A percentile compares a stretch with the other conserved stretches of the same genome.
These are phyloP conservation scores for Phoma herbarum DNA, from an alignment of 2,329 filamentous ascomycete species.

Conservation along the genomic window DNA sequence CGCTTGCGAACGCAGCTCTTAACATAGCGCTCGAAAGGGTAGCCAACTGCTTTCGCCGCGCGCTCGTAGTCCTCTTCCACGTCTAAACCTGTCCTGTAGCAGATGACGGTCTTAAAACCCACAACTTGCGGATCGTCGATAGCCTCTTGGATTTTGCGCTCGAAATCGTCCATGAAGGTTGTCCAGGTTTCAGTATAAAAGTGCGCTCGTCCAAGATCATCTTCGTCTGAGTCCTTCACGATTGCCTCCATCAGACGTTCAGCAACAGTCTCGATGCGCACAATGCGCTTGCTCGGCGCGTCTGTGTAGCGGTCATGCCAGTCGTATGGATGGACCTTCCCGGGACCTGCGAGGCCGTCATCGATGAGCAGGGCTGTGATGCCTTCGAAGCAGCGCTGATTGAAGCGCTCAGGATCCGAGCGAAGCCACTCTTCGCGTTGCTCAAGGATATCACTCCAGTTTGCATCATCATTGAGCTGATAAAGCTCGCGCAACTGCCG, in stretches of 20 bases:
- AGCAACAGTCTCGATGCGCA: constrained; percentile 78
- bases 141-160: constrained; percentile 62
- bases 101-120: constrained; percentile 84
- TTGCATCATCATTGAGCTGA: constrained; percentile 63
- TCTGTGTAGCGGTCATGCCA: constrained; percentile 69
- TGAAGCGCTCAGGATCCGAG: constrained; percentile 63
- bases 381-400: constrained; percentile 71
- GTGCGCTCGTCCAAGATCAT: constrained; percentile 43
- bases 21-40: constrained; percentile 54
- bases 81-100: constrained; percentile 79
- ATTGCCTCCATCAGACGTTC: constrained; percentile 67
- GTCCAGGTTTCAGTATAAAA: constrained; percentile 53
- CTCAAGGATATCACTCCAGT: constrained; percentile 66
- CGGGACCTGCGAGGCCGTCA: constrained; percentile 70
- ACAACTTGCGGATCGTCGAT: constrained; percentile 73
- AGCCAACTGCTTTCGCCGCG: constrained; percentile 43
- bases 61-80: constrained; percentile 57
- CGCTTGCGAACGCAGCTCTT: constrained; percentile 50
- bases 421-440: constrained; percentile 59
- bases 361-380: constrained; percentile 81
- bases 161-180: constrained; percentile 61
- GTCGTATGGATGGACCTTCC: constrained; percentile 65
- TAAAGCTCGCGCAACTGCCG: constrained; percentile 73
- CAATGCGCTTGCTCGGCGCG: constrained; percentile 73
- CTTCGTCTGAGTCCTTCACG: constrained; percentile 50